A percentile compares a stretch with the other conserved stretches of the same genome.
Conservation (phyloP, 192 early-diverging fungal genomes). For the Podila epicladia region DNA sequence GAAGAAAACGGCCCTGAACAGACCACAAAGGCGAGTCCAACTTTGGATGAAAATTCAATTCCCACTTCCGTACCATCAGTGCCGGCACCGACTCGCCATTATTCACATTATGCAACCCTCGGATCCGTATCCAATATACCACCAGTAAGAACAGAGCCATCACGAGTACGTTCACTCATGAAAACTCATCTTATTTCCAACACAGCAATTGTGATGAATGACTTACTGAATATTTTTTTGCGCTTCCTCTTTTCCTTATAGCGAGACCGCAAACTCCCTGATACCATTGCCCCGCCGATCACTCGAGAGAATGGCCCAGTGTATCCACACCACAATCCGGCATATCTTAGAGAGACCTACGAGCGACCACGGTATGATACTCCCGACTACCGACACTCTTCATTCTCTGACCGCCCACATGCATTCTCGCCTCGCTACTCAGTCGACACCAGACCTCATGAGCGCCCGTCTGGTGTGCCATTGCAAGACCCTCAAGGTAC, state of each 20-base stretch:
- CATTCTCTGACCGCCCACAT: not conserved
- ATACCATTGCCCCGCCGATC: no score
- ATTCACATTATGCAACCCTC: not conserved
- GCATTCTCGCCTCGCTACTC: not conserved
- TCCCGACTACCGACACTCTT: not conserved
- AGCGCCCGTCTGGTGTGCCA: not conserved
- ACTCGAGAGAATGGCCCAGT: not conserved
- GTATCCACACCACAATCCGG: conserved; percentile 1
- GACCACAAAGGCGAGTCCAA: not conserved
- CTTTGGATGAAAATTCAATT: not conserved
- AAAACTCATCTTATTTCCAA: no score
- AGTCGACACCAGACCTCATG: not conserved
- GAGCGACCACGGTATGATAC: not conserved
- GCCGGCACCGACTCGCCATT: not conserved
- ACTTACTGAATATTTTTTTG: not conserved
- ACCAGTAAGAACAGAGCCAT: not conserved
- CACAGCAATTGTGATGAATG: no score
- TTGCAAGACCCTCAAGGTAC: not conserved
- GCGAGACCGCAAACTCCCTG: no score
- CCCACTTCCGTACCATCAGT: not conserved
- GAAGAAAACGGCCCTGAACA: not conserved
- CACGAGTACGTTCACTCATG: not conserved
- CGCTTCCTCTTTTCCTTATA: not conserved
- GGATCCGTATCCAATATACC: not conserved
- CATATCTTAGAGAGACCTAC: not conserved